Percentiles rank a stretch among this genome's conserved stretches.
These are phyloP conservation scores for Paecilomyces niveus DNA, from an alignment of 2,329 filamentous ascomycete genomes.

Conservation along the genomic window DNA sequence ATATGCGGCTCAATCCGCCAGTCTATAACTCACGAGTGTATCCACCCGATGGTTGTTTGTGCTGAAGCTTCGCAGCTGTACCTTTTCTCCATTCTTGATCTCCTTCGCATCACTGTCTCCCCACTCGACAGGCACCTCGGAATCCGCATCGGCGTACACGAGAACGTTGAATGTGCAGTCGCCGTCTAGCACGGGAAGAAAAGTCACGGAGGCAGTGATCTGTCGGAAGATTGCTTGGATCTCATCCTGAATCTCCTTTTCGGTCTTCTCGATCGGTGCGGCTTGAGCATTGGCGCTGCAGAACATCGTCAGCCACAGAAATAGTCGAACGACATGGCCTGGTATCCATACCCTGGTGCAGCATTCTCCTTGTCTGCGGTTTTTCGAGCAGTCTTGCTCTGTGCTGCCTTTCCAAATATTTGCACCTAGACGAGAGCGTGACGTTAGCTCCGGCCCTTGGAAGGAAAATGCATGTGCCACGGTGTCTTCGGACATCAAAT, in stretches of 20 bases:
- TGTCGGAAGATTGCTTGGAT: constrained; percentile 97
- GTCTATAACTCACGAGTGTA: constrained; percentile 86
- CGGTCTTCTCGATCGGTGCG: constrained; percentile 62
- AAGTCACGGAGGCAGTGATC: constrained; percentile 95
- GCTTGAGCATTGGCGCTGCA: constrained; percentile 1
- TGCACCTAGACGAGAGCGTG: constrained; percentile 41
- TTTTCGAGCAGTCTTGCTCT: constrained; percentile 44
- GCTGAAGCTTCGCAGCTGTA: constrained; percentile 91
- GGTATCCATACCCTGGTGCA: constrained; percentile 41
- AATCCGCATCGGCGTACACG: constrained; percentile 94
- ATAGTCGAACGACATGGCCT: constrained; percentile 1
- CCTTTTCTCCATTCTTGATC: constrained; percentile 88
- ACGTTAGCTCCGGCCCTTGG: not conserved
- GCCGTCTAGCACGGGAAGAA: constrained; percentile 84
- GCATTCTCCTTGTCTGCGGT: constrained; percentile 64
- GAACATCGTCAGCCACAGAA: not conserved
- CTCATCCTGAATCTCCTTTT: constrained; percentile 87
- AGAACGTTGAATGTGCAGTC: constrained; percentile 98
- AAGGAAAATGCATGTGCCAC: not conserved
- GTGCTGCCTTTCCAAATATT: constrained; percentile 48
- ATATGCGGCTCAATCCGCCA: constrained; percentile 28
- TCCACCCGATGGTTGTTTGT: constrained; percentile 91
- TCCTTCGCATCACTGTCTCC: constrained; percentile 97
- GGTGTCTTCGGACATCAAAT: constrained; percentile 63
- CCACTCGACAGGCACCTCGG: constrained; percentile 96